Evolutionary conservation across 148 eudicot genomes (phyloP).

Genomic region (Rhododendron kiyosumense): DNA sequence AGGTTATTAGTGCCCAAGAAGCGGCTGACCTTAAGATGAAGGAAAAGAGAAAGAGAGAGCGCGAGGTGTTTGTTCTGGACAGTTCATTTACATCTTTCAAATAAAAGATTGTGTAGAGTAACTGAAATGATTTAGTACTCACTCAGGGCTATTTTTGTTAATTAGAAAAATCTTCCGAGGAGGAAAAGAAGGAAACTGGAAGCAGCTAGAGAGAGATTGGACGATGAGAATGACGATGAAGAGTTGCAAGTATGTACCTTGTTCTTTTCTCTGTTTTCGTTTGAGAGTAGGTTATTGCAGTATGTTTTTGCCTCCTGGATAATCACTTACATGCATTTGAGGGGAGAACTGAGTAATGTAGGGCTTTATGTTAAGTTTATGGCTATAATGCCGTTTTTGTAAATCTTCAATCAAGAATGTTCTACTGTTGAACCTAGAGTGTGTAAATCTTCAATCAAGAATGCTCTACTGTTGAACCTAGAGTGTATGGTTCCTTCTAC

Average conservation of each 20-base stretch:
- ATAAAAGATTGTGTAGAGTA: neutral
- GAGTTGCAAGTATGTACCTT: constrained; percentile 34
- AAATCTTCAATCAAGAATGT: neutral
- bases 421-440: neutral
- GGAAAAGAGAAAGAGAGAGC: constrained; percentile 90
- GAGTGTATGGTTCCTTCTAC: neutral
- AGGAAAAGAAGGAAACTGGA: constrained; percentile 91
- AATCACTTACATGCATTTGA: neutral
- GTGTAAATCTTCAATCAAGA: neutral
- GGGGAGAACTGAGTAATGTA: neutral
- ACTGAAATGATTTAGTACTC: neutral
- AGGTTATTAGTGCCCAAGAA: constrained; percentile 70
- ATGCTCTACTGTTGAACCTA: neutral
- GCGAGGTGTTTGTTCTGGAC: constrained; percentile 51
- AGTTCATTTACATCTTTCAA: neutral
- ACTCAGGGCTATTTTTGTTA: constrained; percentile 6
- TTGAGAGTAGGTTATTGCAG: neutral
- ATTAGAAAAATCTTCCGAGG: constrained; percentile 86
- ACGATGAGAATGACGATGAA: constrained; percentile 53
- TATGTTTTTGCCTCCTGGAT: neutral
- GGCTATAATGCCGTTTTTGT: neutral
- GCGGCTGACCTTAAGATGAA: constrained; percentile 91
- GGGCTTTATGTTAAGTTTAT: neutral
- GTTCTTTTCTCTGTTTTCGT: neutral
- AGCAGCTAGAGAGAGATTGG: constrained; percentile 88